Evolutionary conservation across 495 filamentous ascomycete genomes (phyloP).

Genomic region (Tuber melanosporum): DNA sequence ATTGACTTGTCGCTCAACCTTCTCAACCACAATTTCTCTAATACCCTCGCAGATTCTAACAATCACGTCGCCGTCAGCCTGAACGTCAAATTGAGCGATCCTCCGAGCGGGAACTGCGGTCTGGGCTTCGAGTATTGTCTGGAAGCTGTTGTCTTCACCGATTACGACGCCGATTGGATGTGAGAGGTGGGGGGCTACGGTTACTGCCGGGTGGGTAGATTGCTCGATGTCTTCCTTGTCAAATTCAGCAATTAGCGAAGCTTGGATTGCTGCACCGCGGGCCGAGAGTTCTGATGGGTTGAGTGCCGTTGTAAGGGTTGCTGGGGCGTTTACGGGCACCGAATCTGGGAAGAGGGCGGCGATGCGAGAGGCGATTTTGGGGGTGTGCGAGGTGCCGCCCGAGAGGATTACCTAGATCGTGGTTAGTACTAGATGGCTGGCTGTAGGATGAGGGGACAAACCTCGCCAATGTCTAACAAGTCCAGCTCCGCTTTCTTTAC

Average conservation of each 20-base stretch:
- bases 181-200: conserved; percentile 79
- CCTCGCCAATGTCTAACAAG: conserved; percentile 84
- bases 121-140: conserved; percentile 69
- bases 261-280: conserved; percentile 90
- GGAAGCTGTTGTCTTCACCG: conserved; percentile 61
- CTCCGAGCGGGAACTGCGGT: conserved; percentile 86
- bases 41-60: conserved; percentile 79
- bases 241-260: conserved; percentile 83
- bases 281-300: conserved; percentile 88
- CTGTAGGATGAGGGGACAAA: conserved; percentile 30
- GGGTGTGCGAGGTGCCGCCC: conserved; percentile 87
- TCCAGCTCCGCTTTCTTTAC: conserved; percentile 91
- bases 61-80: conserved; percentile 76
- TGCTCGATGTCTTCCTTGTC: conserved; percentile 90
- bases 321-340: conserved; percentile 74
- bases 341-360: conserved; percentile 69
- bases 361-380: conserved; percentile 75
- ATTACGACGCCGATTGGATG: conserved; percentile 84
- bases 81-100: conserved; percentile 64
- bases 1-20: conserved; percentile 66
- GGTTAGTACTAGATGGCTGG: conserved; percentile 1
- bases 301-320: conserved; percentile 66
- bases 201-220: conserved; percentile 90
- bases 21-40: conserved; percentile 82
- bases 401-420: conserved; percentile 67